Conservation (phyloP, 1,284 basidiomycete genomes). For the Sporisorium reilianum region DNA sequence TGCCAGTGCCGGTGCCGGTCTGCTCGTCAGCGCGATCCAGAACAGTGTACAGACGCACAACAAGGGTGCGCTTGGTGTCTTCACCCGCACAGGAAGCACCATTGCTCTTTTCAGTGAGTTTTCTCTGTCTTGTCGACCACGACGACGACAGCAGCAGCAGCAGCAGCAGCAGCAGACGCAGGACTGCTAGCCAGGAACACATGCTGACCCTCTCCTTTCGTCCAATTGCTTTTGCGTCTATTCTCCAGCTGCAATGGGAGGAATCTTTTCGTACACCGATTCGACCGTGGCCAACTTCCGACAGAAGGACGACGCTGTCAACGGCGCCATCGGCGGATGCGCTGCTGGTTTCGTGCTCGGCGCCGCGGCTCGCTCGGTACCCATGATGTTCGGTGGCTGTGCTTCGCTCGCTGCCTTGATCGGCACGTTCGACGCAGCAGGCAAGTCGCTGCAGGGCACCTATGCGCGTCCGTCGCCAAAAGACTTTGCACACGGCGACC, state of each 20-base stretch:
- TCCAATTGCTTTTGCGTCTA: neutral
- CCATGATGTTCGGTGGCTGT: slow-evolving; percentile 84
- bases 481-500: slow-evolving; percentile 34
- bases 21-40: slow-evolving; percentile 65
- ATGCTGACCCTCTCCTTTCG: slow-evolving; percentile 8
- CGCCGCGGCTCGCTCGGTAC: slow-evolving; percentile 85
- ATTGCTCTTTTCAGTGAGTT: slow-evolving; percentile 78
- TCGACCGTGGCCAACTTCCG: slow-evolving; percentile 83
- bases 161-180: too few relatives aligned
- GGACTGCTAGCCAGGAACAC: neutral
- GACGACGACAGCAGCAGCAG: too few relatives aligned
- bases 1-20: slow-evolving; percentile 56
- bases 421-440: slow-evolving; percentile 86
- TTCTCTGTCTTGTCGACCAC: too few relatives aligned
- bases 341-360: slow-evolving; percentile 93
- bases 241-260: slow-evolving; percentile 81
- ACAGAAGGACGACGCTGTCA: slow-evolving; percentile 83
- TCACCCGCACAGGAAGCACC: slow-evolving; percentile 82
- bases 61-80: slow-evolving; percentile 86
- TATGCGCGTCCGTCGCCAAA: slow-evolving; percentile 45
- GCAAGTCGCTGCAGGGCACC: slow-evolving; percentile 69
- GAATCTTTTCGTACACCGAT: slow-evolving; percentile 85
- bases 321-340: slow-evolving; percentile 88
- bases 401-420: slow-evolving; percentile 82
- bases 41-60: slow-evolving; percentile 74